Evolutionary conservation across 257 asterid genomes (phyloP).

Genomic region (Penstemon newberryi): DNA sequence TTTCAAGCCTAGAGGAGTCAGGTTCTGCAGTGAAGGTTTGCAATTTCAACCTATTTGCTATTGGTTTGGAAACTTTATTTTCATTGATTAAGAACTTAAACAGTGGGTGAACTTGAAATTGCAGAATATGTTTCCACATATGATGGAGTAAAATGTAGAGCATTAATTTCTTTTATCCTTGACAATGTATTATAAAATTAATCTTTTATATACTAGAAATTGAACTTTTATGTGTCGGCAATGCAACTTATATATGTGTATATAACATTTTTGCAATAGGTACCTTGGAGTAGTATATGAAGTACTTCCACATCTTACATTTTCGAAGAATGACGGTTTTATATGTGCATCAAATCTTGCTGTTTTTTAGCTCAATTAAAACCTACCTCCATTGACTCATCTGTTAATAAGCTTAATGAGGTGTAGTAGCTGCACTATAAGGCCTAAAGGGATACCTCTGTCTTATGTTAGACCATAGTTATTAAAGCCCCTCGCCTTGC

Average conservation of each 20-base stretch:
- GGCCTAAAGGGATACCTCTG: no score
- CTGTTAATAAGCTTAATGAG: background rate
- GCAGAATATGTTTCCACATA: background rate
- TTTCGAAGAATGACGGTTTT: background rate
- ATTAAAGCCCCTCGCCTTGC: no score
- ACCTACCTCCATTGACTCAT: background rate
- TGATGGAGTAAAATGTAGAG: background rate
- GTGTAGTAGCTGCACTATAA: no score
- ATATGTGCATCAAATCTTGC: slow-evolving; percentile 17
- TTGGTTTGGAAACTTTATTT: slow-evolving; percentile 14
- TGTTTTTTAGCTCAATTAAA: background rate
- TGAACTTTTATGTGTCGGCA: background rate
- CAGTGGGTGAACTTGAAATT: background rate
- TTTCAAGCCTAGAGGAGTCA: slow-evolving; percentile 93
- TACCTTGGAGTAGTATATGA: background rate
- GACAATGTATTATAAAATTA: background rate
- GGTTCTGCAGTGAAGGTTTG: slow-evolving; percentile 80
- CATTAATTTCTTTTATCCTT: background rate
- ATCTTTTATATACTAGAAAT: background rate
- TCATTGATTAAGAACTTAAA: background rate
- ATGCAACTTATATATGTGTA: background rate
- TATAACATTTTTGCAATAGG: background rate
- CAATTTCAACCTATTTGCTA: slow-evolving; percentile 30
- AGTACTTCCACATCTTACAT: background rate
- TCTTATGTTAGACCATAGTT: no score